Evolutionary conservation across 495 filamentous ascomycete species (phyloP).

Genomic region (Penicillium nucicola): DNA sequence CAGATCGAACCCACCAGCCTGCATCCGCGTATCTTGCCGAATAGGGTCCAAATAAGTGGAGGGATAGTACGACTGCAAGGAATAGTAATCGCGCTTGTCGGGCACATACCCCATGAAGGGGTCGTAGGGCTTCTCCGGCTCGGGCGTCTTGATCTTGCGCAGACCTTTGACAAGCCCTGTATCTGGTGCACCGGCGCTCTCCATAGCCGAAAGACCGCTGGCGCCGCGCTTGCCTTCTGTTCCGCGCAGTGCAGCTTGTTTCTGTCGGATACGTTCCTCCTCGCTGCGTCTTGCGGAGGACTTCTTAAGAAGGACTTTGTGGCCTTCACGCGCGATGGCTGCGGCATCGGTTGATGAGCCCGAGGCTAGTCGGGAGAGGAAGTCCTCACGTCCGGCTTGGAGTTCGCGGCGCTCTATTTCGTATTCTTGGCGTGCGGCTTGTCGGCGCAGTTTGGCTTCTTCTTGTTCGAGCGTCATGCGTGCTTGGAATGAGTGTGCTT

Average conservation of each 20-base stretch:
- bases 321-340: slow-evolving; percentile 49
- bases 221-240: slow-evolving; percentile 32
- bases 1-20: slow-evolving; percentile 81
- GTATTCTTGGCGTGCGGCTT: slow-evolving; percentile 54
- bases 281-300: slow-evolving; percentile 50
- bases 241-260: slow-evolving; percentile 39
- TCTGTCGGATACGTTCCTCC: slow-evolving; percentile 46
- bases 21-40: slow-evolving; percentile 54
- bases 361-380: slow-evolving; percentile 49
- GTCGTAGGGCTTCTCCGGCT: slow-evolving; percentile 78
- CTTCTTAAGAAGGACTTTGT: slow-evolving; percentile 70
- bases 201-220: slow-evolving; percentile 15
- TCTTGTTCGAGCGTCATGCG: slow-evolving; percentile 71
- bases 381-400: slow-evolving; percentile 57
- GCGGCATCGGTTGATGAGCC: slow-evolving; percentile 47
- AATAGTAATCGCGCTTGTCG: slow-evolving; percentile 65
- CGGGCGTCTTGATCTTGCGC: slow-evolving; percentile 58
- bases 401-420: slow-evolving; percentile 63
- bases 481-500: slow-evolving; percentile 52
- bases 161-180: slow-evolving; percentile 68
- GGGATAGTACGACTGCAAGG: slow-evolving; percentile 63
- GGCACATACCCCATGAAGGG: slow-evolving; percentile 73
- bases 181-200: slow-evolving; percentile 24
- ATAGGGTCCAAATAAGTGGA: slow-evolving; percentile 61
- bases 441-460: slow-evolving; percentile 50